Evolutionary conservation across 2,329 filamentous ascomycete species (phyloP).

Genomic region (Cercospora canescens): DNA sequence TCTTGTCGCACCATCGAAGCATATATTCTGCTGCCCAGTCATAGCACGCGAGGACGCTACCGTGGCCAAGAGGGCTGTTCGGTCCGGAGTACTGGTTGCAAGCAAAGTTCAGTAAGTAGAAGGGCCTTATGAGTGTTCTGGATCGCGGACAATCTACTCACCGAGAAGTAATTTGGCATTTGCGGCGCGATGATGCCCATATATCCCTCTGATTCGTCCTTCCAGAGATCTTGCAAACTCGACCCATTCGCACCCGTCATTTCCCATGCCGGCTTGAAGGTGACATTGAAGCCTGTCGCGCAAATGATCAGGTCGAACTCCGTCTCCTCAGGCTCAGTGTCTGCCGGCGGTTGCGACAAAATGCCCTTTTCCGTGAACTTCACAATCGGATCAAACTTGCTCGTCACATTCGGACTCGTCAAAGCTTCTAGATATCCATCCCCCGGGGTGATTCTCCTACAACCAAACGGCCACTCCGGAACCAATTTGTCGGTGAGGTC

Average conservation of each 20-base stretch:
- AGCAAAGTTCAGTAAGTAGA: not conserved
- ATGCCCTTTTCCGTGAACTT: conserved; percentile 13
- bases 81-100: conserved; percentile 9
- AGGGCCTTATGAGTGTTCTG: not conserved
- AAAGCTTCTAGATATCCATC: conserved; percentile 19
- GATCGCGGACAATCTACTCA: not conserved
- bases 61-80: conserved; percentile 18
- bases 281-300: conserved; percentile 42
- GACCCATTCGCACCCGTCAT: conserved; percentile 39
- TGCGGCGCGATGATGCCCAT: conserved; percentile 26
- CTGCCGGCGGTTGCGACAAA: conserved; percentile 3
- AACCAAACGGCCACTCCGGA: conserved; percentile 18
- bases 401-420: conserved; percentile 15
- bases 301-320: conserved; percentile 49
- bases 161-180: conserved; percentile 32
- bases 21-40: conserved; percentile 16
- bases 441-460: conserved; percentile 17
- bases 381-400: conserved; percentile 12
- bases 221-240: conserved; percentile 25
- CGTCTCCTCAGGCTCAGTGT: conserved; percentile 20
- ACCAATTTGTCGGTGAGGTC: conserved; percentile 12
- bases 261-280: conserved; percentile 35
- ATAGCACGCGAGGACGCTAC: conserved; percentile 10
- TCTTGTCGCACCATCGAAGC: conserved; percentile 19
- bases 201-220: conserved; percentile 25